Conservation (phyloP, 352 stramenopile species). For the Phytopythium mirpurense region DNA sequence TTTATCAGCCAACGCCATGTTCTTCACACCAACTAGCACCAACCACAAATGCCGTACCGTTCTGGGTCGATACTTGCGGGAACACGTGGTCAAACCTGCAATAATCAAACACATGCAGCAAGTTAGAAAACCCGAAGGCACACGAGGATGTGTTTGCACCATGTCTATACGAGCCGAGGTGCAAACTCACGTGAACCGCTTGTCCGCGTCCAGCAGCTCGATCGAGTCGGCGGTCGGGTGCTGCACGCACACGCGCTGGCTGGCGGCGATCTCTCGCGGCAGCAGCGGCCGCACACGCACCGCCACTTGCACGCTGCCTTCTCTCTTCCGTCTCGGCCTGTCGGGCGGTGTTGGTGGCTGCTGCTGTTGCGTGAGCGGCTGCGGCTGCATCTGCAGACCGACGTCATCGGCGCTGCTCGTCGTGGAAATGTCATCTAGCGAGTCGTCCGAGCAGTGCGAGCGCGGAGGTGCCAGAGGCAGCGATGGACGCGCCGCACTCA, state of each 20-base stretch:
- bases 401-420: conserved; percentile 12
- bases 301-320: conserved; percentile 68
- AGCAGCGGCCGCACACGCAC: conserved; percentile 76
- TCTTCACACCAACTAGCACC: not conserved
- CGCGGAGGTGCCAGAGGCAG: conserved; percentile 2
- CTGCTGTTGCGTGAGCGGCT: conserved; percentile 8
- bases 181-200: conserved; percentile 58
- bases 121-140: not conserved
- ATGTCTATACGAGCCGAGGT: not conserved
- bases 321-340: conserved; percentile 23
- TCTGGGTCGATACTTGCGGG: conserved; percentile 41
- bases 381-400: conserved; percentile 7
- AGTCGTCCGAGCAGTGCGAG: conserved; percentile 18
- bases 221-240: conserved; percentile 32
- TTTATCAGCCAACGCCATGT: not conserved
- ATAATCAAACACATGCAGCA: not conserved
- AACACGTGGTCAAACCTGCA: conserved; percentile 82
- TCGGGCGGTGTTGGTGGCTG: not conserved
- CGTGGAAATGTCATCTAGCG: conserved; percentile 11
- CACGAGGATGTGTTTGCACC: not conserved
- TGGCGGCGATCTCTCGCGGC: conserved; percentile 63
- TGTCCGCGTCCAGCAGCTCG: conserved; percentile 27
- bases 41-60: conserved; percentile 17
- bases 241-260: conserved; percentile 39
- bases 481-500: conserved; percentile 2